Base-by-base conservation (phyloP, 768 basidiomycete species). In the Lactifluus echinatus region DNA sequence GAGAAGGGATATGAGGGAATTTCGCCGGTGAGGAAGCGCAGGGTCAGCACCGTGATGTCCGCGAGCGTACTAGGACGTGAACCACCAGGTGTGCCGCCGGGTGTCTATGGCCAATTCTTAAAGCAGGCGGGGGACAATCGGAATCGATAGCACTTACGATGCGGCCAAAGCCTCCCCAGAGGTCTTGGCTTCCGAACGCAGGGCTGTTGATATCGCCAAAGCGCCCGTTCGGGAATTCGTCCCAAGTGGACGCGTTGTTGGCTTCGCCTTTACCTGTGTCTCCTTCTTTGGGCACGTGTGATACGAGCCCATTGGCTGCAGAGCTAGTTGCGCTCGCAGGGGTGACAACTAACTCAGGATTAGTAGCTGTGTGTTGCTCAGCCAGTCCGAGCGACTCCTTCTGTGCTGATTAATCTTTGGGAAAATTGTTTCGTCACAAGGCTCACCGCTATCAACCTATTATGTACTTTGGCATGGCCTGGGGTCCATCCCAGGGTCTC, bases 151-250 rank as follows among this genome's bases (percentile, higher is more conserved):
- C 12, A 50, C 75, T 36, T 67, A 87, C 84, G 54, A 81, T 75
- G 36, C 86, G 74, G 43, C 75, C 77, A 11, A 80, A 77, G 36
- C 84, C 83, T 54, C 88, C 87, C 87, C 89, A 93, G 2, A 77
- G 85, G 59, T 84, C 85, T 65, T 81, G 83, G 33, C 76, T 75
- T 45, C 96, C 96, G 64, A 87, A 99, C 0, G 96, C 96, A 21
- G 96, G 96, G 74, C 92, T 95, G 66, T 96, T 90, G 68, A 88
- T 90, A 70, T 98, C 96, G 60, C 96, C 96, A 69, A 97, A 98
- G 10, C 96, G 86, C 34, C 96, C 96, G 68, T 99, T 99, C 7
- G 96, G 96, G 69, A 97, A 98, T 66, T 99, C 96, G 65, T 93
- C 90, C 90, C 90, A 93, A 19, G 82, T 82, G 1, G 84, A 79